Percentiles rank a stretch among this genome's conserved stretches.
phyloP scores from a whole-genome alignment of 345 rosid species.

The Cardiospermum halicacabum region DNA sequence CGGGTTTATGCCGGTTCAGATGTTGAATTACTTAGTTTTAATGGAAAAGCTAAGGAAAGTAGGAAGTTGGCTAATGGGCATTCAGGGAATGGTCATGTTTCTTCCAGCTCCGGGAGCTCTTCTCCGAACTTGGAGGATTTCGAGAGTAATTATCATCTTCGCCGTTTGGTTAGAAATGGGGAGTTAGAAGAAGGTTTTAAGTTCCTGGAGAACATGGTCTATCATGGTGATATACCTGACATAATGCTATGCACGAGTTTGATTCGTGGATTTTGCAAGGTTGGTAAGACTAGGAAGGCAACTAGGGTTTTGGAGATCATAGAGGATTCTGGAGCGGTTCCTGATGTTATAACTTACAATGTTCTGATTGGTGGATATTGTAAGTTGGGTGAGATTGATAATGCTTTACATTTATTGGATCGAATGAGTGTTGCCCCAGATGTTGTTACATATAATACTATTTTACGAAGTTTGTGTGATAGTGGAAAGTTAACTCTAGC shows the following conservation, averaged over 20 bases:
- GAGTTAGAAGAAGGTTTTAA: slow-evolving; percentile 59
- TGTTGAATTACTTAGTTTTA: slow-evolving; percentile 37
- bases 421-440: slow-evolving; percentile 75
- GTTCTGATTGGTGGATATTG: slow-evolving; percentile 81
- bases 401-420: slow-evolving; percentile 57
- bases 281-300: slow-evolving; percentile 64
- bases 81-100: slow-evolving; percentile 36
- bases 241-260: slow-evolving; percentile 68
- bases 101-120: slow-evolving; percentile 25
- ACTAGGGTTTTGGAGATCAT: slow-evolving; percentile 68
- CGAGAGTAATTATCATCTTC: slow-evolving; percentile 58
- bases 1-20: slow-evolving; percentile 40
- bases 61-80: slow-evolving; percentile 33
- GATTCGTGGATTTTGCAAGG: slow-evolving; percentile 72
- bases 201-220: slow-evolving; percentile 75
- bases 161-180: slow-evolving; percentile 54
- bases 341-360: slow-evolving; percentile 76
- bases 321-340: slow-evolving; percentile 71
- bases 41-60: slow-evolving; percentile 34
- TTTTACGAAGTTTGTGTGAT: slow-evolving; percentile 67
- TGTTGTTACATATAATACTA: slow-evolving; percentile 83
- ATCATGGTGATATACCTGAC: slow-evolving; percentile 68
- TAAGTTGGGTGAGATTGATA: slow-evolving; percentile 69
- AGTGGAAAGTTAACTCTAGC: slow-evolving; percentile 71
- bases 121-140: slow-evolving; percentile 43